phyloP scores from a whole-genome alignment of 345 rosid species.

The Eucalyptus guilfoylei region DNA sequence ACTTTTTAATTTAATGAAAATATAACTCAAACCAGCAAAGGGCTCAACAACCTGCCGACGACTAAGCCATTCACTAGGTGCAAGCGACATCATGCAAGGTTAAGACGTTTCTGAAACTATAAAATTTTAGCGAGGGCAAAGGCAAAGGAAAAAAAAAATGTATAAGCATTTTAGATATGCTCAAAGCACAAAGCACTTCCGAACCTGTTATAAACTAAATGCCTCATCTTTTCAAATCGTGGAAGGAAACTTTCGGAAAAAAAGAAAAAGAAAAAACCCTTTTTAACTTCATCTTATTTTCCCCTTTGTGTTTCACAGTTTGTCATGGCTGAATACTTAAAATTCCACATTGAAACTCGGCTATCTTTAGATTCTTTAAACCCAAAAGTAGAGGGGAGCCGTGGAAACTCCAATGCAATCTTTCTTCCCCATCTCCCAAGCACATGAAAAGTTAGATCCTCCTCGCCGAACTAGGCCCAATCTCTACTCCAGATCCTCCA shows the following conservation, averaged over 20 bases:
- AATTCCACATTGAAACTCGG: neutral
- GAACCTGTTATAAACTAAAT: rapidly evolving
- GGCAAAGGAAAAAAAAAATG: too few relatives aligned
- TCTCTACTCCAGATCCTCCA: neutral
- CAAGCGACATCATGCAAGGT: rapidly evolving
- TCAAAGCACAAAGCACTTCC: too few relatives aligned
- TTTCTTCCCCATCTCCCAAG: neutral
- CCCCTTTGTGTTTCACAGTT: neutral
- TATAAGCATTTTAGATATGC: neutral
- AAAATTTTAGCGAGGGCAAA: neutral
- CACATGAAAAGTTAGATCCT: neutral
- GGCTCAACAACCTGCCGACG: neutral
- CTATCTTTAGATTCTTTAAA: neutral
- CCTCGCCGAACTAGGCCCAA: neutral
- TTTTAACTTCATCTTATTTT: neutral
- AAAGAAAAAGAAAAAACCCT: rapidly evolving
- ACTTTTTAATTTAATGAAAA: too few relatives aligned
- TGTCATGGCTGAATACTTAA: neutral
- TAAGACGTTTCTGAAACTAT: rapidly evolving
- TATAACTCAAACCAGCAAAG: too few relatives aligned
- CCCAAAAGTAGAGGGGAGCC: neutral
- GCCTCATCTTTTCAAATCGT: rapidly evolving
- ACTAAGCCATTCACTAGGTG: neutral
- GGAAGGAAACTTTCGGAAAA: neutral
- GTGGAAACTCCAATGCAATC: neutral